A percentile compares a stretch with the other conserved stretches of the same genome.
Conservation (phyloP, 371 early-diverging fungal genomes). For the Syncephalastrum racemosum region DNA sequence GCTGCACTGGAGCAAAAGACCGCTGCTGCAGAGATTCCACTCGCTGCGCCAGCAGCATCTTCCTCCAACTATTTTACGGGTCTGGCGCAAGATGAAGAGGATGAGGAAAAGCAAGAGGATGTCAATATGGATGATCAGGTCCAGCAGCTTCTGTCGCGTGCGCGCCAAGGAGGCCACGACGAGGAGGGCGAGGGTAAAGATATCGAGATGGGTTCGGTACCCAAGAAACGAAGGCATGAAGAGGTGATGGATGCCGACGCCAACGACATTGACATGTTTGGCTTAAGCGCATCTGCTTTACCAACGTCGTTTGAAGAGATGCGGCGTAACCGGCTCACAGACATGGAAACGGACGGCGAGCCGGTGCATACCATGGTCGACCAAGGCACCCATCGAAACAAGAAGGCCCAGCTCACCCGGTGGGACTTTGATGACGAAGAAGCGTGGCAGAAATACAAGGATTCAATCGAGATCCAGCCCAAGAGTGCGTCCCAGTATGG, state of each 20-base stretch:
- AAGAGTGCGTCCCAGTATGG: constrained; percentile 80
- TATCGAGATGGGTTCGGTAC: not conserved
- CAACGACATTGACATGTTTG: constrained; percentile 50
- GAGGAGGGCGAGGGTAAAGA: not conserved
- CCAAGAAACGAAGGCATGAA: constrained; percentile 13
- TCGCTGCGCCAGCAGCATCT: constrained; percentile 14
- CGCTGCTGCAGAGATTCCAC: not conserved
- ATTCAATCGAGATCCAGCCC: constrained; percentile 66
- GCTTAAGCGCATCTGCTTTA: constrained; percentile 38
- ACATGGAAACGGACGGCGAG: constrained; percentile 48
- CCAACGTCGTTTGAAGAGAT: constrained; percentile 51
- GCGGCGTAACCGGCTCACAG: constrained; percentile 24
- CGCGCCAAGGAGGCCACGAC: not conserved
- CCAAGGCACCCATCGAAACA: constrained; percentile 69
- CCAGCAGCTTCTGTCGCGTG: no score
- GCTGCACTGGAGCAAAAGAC: constrained; percentile 13
- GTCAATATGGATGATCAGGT: constrained; percentile 23
- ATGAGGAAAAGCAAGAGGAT: constrained; percentile 25
- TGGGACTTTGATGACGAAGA: constrained; percentile 82
- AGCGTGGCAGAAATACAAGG: constrained; percentile 73
- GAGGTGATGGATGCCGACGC: constrained; percentile 37
- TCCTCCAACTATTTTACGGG: constrained; percentile 32
- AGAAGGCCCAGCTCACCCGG: constrained; percentile 66
- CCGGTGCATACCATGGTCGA: constrained; percentile 56
- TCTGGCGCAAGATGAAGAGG: constrained; percentile 18